Conservation (phyloP, 768 basidiomycete genomes). For the Termitomyces sp. region DNA sequence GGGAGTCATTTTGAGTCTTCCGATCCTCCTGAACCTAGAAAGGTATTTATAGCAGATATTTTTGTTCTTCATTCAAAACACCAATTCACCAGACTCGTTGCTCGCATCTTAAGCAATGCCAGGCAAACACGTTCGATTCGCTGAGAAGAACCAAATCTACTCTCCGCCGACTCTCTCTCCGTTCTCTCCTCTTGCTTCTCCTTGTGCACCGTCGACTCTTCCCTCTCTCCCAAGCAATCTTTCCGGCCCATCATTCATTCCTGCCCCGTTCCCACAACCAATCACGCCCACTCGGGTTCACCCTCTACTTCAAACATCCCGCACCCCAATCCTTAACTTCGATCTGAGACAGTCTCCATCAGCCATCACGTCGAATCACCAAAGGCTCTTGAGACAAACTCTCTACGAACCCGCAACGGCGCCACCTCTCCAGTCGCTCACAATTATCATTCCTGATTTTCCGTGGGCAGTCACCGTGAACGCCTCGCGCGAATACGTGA, state of each 20-base stretch:
- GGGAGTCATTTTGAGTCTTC: not conserved
- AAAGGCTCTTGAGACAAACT: conserved; percentile 22
- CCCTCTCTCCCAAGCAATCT: conserved; percentile 2
- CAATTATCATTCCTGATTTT: conserved; percentile 28
- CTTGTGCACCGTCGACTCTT: conserved; percentile 12
- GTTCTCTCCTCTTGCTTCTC: conserved; percentile 16
- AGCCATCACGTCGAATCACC: conserved; percentile 22
- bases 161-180: conserved; percentile 15
- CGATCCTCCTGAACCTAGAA: not conserved
- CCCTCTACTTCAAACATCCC: conserved; percentile 24
- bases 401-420: conserved; percentile 33
- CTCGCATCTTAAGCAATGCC: conserved; percentile 11
- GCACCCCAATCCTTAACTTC: conserved; percentile 23
- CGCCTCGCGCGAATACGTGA: conserved; percentile 27
- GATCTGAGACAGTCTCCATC: conserved; percentile 31
- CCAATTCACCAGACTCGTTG: not conserved
- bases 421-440: conserved; percentile 29
- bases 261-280: not conserved
- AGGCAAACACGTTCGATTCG: conserved; percentile 22
- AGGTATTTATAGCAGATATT: not conserved
- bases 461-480: conserved; percentile 37
- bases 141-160: conserved; percentile 7
- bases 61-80: not conserved
- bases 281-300: conserved; percentile 21
- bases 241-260: conserved; percentile 6